These are phyloP conservation scores for Phytophthora idaei DNA, from an alignment of 352 stramenopile species.

Conservation along the genomic window DNA sequence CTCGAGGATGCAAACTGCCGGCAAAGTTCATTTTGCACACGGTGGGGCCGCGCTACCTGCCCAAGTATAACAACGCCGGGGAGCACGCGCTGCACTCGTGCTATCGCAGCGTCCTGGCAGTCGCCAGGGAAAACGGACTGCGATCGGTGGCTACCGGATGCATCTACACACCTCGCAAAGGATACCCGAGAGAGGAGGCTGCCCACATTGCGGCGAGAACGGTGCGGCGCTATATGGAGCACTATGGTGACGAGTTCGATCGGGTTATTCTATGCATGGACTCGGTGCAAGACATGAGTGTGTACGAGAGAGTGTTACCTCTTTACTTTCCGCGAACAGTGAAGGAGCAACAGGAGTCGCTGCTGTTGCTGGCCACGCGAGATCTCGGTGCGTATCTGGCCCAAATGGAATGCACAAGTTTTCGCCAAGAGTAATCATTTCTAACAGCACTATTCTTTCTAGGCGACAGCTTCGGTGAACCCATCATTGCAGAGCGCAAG, in stretches of 20 bases:
- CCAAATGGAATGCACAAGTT: background rate
- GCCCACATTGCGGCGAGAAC: constrained; percentile 74
- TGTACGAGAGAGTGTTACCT: constrained; percentile 67
- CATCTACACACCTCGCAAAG: constrained; percentile 77
- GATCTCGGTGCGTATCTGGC: constrained; percentile 43
- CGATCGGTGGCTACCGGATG: constrained; percentile 74
- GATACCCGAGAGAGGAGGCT: constrained; percentile 80
- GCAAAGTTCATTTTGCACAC: constrained; percentile 85
- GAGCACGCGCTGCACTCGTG: constrained; percentile 86
- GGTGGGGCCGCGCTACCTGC: constrained; percentile 84
- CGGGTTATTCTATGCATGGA: constrained; percentile 74
- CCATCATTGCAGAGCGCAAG: constrained; percentile 81
- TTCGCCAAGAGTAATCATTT: background rate
- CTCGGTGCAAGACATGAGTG: constrained; percentile 57
- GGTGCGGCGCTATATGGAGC: constrained; percentile 80
- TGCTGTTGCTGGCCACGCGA: constrained; percentile 31
- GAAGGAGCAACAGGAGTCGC: constrained; percentile 42
- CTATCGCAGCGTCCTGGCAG: constrained; percentile 68
- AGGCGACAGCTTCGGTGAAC: constrained; percentile 77
- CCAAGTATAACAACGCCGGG: constrained; percentile 75
- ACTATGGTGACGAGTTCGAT: constrained; percentile 63
- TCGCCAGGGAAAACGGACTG: constrained; percentile 70
- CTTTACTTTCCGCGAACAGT: constrained; percentile 73
- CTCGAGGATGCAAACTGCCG: constrained; percentile 71
- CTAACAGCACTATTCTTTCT: background rate